These are phyloP conservation scores for Chimonanthus praecox DNA, from an alignment of 164 flowering plant genomes.

Conservation along the genomic window DNA sequence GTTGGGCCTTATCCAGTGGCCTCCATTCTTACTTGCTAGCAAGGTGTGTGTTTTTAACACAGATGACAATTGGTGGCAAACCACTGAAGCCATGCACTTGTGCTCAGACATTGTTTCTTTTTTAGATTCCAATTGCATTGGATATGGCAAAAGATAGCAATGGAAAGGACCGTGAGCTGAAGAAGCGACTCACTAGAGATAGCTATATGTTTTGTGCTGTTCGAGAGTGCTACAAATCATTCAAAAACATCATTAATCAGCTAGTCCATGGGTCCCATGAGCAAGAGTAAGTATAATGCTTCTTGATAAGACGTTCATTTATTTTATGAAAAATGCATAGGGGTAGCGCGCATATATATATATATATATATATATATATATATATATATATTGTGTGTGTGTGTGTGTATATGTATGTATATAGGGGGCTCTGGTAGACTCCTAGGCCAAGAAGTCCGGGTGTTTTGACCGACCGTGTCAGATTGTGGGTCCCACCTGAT, in stretches of 20 bases:
- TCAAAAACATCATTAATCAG: conserved; percentile 50
- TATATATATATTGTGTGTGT: no score
- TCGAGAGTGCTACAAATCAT: conserved; percentile 83
- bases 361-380: no score
- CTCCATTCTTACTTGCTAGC: conserved; percentile 97
- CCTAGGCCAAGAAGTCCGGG: no score
- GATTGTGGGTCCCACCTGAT: no score
- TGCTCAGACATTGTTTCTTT: conserved; percentile 7
- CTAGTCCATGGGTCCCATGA: conserved; percentile 64
- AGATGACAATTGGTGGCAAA: background rate
- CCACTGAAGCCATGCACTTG: background rate
- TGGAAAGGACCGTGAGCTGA: conserved; percentile 76
- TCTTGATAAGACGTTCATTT: no score
- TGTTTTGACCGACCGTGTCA: no score
- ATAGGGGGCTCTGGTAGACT: no score
- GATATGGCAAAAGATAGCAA: conserved; percentile 99
- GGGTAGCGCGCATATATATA: no score
- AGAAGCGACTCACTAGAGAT: conserved; percentile 63
- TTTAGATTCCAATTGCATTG: conserved; percentile 88
- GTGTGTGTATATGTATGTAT: no score
- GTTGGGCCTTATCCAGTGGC: conserved; percentile 84
- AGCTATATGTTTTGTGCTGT: conserved; percentile 83
- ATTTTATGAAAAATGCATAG: no score
- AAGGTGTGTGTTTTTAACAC: conserved; percentile 44
- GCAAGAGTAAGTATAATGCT: conserved; percentile 39